These are phyloP conservation scores for Eutrema japonicum DNA, from an alignment of 345 rosid genomes.

Conservation along the genomic window DNA sequence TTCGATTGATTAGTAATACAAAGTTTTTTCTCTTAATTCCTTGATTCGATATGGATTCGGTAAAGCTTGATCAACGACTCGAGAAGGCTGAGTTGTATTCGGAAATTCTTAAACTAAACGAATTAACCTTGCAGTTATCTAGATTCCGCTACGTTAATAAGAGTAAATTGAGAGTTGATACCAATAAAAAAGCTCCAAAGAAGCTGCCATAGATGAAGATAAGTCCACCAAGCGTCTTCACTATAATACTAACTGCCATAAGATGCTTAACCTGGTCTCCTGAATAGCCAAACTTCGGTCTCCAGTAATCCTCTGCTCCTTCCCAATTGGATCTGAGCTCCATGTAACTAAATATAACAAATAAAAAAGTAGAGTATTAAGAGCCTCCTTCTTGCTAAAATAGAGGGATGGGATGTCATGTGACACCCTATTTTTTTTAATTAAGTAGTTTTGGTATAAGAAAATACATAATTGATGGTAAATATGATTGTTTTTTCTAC, in stretches of 20 bases:
- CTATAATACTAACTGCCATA: slow-evolving; percentile 35
- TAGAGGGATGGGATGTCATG: neutral
- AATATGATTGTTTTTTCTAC: too few relatives aligned
- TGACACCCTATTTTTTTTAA: too few relatives aligned
- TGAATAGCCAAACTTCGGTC: slow-evolving; percentile 41
- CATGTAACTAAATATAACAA: slow-evolving; percentile 22
- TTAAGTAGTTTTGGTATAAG: neutral
- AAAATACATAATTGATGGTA: too few relatives aligned
- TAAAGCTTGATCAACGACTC: neutral
- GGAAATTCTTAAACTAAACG: neutral
- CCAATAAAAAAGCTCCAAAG: slow-evolving; percentile 46
- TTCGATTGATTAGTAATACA: neutral
- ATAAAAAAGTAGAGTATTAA: neutral
- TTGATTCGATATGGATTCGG: neutral
- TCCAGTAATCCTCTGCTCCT: slow-evolving; percentile 37
- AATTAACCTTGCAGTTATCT: neutral
- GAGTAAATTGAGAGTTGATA: neutral
- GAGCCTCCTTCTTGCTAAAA: neutral
- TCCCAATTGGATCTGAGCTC: slow-evolving; percentile 40
- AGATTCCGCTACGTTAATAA: neutral
- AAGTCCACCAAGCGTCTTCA: slow-evolving; percentile 41
- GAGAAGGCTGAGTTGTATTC: neutral
- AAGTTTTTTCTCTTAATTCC: too few relatives aligned
- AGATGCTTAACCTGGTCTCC: slow-evolving; percentile 42
- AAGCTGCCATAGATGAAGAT: slow-evolving; percentile 45